Evolutionary conservation across 2,329 filamentous ascomycete genomes (phyloP).

Genomic region (Ophiocordyceps camponoti-leonardi): DNA sequence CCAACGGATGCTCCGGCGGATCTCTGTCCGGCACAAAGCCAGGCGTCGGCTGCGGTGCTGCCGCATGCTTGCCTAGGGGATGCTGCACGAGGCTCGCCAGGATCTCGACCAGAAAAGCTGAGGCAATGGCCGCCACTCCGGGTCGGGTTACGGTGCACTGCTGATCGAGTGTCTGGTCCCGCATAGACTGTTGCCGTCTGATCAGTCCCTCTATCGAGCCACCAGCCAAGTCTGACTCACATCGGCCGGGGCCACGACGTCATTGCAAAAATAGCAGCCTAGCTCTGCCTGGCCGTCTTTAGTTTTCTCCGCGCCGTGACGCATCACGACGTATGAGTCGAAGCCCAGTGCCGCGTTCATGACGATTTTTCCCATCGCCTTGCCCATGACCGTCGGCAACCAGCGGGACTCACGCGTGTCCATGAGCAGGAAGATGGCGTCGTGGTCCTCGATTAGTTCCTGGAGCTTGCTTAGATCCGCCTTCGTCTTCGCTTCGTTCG

Average conservation of each 20-base stretch:
- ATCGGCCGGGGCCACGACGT: conserved; percentile 86
- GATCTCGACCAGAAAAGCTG: conserved; percentile 77
- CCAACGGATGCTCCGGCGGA: conserved; percentile 41
- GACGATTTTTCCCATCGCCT: conserved; percentile 81
- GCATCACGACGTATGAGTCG: conserved; percentile 94
- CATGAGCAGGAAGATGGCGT: conserved; percentile 93
- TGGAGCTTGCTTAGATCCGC: conserved; percentile 61
- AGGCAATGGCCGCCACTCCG: conserved; percentile 82
- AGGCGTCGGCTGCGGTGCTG: conserved; percentile 30
- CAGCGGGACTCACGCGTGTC: conserved; percentile 88
- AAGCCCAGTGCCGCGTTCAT: conserved; percentile 95
- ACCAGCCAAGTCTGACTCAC: conserved; percentile 32
- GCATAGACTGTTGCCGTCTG: conserved; percentile 49
- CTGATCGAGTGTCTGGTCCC: conserved; percentile 89
- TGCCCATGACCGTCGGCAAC: conserved; percentile 93
- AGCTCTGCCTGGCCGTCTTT: conserved; percentile 46
- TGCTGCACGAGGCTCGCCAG: conserved; percentile 80
- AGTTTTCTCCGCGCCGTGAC: conserved; percentile 56
- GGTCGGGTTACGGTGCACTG: conserved; percentile 95
- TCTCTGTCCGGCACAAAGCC: conserved; percentile 32
- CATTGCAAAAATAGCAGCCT: conserved; percentile 97
- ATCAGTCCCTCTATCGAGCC: not conserved
- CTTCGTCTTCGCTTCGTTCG: conserved; percentile 50
- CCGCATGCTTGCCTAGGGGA: conserved; percentile 47
- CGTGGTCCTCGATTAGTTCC: conserved; percentile 63